These are phyloP conservation scores for Saksenaea oblongispora DNA, from an alignment of 371 early-diverging fungal species.

Conservation along the genomic window DNA sequence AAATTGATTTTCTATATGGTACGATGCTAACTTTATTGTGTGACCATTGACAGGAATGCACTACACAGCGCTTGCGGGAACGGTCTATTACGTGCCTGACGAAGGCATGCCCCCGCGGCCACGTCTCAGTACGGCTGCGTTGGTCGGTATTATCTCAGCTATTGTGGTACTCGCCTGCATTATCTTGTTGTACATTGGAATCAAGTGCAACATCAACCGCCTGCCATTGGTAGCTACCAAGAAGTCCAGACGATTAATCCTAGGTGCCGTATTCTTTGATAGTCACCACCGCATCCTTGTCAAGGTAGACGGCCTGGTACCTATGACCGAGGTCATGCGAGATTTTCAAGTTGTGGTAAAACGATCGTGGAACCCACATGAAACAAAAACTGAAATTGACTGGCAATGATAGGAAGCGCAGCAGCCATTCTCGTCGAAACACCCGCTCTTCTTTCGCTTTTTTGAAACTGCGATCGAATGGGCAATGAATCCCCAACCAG, in stretches of 20 bases:
- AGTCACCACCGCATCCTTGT: conserved; percentile 40
- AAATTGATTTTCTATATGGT: not conserved
- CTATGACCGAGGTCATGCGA: conserved; percentile 23
- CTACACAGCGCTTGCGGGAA: conserved; percentile 45
- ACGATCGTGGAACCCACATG: not conserved
- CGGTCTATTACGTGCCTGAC: conserved; percentile 27
- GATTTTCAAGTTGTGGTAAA: not conserved
- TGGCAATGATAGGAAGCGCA: not conserved
- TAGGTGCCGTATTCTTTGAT: conserved; percentile 41
- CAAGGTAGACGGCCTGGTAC: conserved; percentile 40
- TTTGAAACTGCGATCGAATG: conserved; percentile 27
- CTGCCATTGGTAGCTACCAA: not conserved
- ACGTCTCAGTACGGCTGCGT: conserved; percentile 20
- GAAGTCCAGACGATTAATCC: conserved; percentile 26
- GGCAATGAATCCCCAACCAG: not conserved
- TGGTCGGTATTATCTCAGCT: conserved; percentile 39
- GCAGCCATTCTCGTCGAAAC: conserved; percentile 13
- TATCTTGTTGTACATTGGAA: conserved; percentile 22
- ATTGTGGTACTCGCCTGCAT: conserved; percentile 40
- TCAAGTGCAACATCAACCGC: not conserved
- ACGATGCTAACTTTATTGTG: not conserved
- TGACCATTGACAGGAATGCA: conserved; percentile 37
- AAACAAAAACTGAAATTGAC: not conserved
- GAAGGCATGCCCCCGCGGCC: conserved; percentile 25
- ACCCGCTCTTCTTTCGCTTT: conserved; percentile 29